These are phyloP conservation scores for Zymoseptoria ardabiliae DNA, from an alignment of 2,329 filamentous ascomycete genomes.

Conservation along the genomic window DNA sequence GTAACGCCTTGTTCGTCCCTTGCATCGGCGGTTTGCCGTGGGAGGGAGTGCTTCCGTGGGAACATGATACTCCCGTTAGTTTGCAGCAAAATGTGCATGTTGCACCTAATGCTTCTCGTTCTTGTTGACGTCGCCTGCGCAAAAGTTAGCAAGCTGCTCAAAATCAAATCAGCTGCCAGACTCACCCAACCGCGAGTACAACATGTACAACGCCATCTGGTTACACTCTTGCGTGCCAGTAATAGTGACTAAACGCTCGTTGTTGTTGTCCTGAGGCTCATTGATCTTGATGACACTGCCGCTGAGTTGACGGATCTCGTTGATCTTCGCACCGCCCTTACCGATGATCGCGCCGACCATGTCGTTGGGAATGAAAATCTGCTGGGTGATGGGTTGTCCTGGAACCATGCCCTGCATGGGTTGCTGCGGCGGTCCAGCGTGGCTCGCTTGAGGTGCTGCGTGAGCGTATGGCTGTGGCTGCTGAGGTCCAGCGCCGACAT, in stretches of 20 bases:
- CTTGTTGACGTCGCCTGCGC: not conserved
- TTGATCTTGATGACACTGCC: constrained; percentile 99
- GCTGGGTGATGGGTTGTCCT: constrained; percentile 84
- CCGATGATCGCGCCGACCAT: constrained; percentile 99
- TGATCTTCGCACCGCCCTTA: constrained; percentile 98
- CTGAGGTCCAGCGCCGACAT: constrained; percentile 71
- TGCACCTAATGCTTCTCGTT: not conserved
- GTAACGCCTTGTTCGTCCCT: not conserved
- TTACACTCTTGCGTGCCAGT: constrained; percentile 98
- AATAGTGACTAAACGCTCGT: constrained; percentile 93
- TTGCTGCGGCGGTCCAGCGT: constrained; percentile 64
- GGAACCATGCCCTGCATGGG: constrained; percentile 65
- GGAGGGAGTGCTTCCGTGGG: not conserved
- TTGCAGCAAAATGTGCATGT: not conserved
- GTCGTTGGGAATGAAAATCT: constrained; percentile 98
- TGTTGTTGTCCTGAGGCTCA: constrained; percentile 97
- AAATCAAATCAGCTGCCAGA: constrained; percentile 18
- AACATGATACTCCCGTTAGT: not conserved
- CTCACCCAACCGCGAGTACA: constrained; percentile 91
- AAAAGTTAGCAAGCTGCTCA: not conserved
- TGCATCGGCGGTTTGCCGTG: not conserved
- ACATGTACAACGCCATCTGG: constrained; percentile 99
- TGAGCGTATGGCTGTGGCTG: constrained; percentile 53
- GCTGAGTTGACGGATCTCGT: constrained; percentile 93
- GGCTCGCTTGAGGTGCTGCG: constrained; percentile 51